Conservation (phyloP, 106 monocot species). For the Dendrobium chrysotoxum region DNA sequence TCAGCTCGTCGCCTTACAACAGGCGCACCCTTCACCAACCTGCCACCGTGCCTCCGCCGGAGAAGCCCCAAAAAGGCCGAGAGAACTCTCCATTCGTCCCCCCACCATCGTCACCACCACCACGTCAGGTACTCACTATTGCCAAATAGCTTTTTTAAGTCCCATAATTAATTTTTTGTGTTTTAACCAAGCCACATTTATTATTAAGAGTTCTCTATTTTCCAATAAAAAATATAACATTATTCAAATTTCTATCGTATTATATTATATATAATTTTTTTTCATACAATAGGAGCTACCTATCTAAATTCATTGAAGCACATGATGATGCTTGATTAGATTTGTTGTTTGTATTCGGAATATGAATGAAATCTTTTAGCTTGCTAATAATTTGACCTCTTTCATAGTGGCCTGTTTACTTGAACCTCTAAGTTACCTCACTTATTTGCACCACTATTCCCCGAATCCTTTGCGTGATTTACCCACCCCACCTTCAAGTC, state of each 20-base stretch:
- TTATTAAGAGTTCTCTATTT: background rate
- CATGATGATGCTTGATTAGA: too few relatives aligned
- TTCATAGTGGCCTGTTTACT: background rate
- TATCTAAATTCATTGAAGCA: too few relatives aligned
- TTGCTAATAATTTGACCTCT: background rate
- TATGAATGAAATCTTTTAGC: too few relatives aligned
- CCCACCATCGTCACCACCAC: slow-evolving; percentile 29
- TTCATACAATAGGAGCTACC: too few relatives aligned
- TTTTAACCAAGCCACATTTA: background rate
- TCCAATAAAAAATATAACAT: too few relatives aligned
- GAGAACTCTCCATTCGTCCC: slow-evolving; percentile 35
- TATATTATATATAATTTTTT: too few relatives aligned
- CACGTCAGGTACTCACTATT: slow-evolving; percentile 34
- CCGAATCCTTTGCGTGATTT: slow-evolving; percentile 15
- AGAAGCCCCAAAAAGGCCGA: slow-evolving; percentile 48
- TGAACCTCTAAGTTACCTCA: too few relatives aligned
- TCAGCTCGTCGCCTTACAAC: slow-evolving; percentile 29
- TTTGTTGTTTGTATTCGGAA: too few relatives aligned
- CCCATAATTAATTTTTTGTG: background rate
- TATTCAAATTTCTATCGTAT: too few relatives aligned
- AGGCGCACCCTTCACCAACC: background rate
- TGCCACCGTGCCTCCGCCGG: background rate
- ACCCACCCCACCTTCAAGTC: background rate
- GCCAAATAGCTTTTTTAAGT: background rate
- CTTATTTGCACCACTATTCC: background rate